Evolutionary conservation across 331 rosid genomes (phyloP), one percentile per base, ranked within the genome.

Genomic region (Pyrus hybrid): DNA sequence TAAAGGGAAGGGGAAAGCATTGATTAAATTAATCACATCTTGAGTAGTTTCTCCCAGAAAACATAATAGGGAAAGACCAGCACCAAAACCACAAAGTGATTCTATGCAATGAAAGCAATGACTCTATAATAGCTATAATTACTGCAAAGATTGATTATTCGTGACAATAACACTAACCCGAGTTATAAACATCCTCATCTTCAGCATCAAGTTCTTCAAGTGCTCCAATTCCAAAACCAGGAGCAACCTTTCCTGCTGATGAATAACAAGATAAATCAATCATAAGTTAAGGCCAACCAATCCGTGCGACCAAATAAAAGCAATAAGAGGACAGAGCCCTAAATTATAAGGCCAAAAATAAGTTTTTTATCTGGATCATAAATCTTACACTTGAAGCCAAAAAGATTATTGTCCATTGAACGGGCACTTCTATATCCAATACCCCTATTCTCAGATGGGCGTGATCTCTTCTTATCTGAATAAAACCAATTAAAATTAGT

Each of bases 201-300:
- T 92, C 99, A 26, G 83, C 88, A 80, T 91, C 97, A 74, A 86
- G 89, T 75, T 95, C 97, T 84, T 95, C 99, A 66, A 95, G 97
- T 51, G 99, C 99, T 76, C 99, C 99, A 81, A 95, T 92, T 81
- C 99, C 99, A 84, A 95, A 95, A 80, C 99, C 99, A 67, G 99
- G 91, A 72, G 93, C 93, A 86, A 83, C 84, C 84, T 90, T 89
- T 85, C 96, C 97, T 72, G 97, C 97, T 92, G 92, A 82, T 82
- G 79, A 78, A 85, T 76, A 75, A 62, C 72, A 77, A 65, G 82
- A 78, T 63, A 74, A 71, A 76, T 80, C 75, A 76, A 73, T 73
- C 62, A 68, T 41, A 76, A 28, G 71, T 76, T 75, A 28, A 75
- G 65, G 83, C 45, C 45, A 75, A 37, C 56, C 68, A 71, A 51